Percentiles rank a stretch among this genome's conserved stretches.
Evolutionary conservation across 768 basidiomycete species (phyloP).

Genomic region (Hygrophorus russula): DNA sequence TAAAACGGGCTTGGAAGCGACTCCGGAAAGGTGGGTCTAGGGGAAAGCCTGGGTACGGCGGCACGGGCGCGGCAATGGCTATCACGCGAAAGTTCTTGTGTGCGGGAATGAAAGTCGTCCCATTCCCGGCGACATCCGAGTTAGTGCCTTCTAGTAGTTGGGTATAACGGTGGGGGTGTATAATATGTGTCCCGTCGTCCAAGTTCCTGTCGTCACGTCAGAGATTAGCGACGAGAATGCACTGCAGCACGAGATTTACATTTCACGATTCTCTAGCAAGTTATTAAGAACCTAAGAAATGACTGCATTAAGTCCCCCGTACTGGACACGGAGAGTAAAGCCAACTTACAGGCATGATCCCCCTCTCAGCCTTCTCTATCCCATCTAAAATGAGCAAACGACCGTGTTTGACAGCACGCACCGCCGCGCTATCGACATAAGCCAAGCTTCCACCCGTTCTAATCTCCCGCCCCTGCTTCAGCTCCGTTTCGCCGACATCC

Average conservation of each 20-base stretch:
- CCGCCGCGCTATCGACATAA: conserved; percentile 61
- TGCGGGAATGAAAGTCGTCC: conserved; percentile 47
- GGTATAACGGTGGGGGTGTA: conserved; percentile 49
- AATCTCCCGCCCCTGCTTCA: conserved; percentile 64
- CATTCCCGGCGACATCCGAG: conserved; percentile 18
- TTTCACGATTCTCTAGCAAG: conserved; percentile 60
- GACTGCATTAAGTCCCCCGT: background rate
- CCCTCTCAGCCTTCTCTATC: conserved; percentile 62
- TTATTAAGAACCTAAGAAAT: conserved; percentile 43
- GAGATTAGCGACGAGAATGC: background rate
- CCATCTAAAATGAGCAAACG: conserved; percentile 57
- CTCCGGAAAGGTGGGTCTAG: conserved; percentile 60
- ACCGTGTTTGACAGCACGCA: conserved; percentile 54
- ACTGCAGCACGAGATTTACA: conserved; percentile 23
- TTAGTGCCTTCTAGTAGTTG: conserved; percentile 27
- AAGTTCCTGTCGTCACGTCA: conserved; percentile 35
- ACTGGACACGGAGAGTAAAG: background rate
- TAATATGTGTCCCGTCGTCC: conserved; percentile 60
- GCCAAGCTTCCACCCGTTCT: conserved; percentile 46
- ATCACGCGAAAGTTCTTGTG: conserved; percentile 60
- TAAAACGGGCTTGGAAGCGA: conserved; percentile 57
- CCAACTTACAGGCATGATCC: conserved; percentile 53
- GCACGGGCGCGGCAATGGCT: conserved; percentile 59
- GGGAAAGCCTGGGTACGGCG: conserved; percentile 55
- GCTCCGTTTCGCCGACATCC: conserved; percentile 62